Evolutionary conservation across 345 rosid genomes (phyloP), one percentile per base, ranked within the genome.

Genomic region (Pistacia atlantica): DNA sequence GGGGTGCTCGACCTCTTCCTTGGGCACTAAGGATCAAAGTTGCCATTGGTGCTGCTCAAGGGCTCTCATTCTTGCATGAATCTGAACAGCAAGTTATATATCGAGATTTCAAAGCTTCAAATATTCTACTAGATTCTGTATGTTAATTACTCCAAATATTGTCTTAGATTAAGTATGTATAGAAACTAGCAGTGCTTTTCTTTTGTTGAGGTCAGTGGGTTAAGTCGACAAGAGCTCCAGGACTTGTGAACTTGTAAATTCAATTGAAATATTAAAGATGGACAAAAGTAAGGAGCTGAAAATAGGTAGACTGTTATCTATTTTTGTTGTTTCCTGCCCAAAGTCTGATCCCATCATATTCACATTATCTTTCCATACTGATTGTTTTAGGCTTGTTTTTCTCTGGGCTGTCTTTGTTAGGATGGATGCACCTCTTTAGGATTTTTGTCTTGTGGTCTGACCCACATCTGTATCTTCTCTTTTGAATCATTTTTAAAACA

Each of bases 61-160:
- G 95, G 35, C 91, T 95, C 22, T 81, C 92, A 61, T 95, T 91
- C 73, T 80, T 92, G 73, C 97, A 95, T 11, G 90, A 91, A n/a
- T 84, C 83, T 3, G 85, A 91, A 22, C 87, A 84, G 42, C 89
- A 83, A 80, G 86, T 95, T 84, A 91, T 95, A 56, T 92, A 85
- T 73, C 91, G 97, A 61, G 97, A 95, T 87, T 90, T 95, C 54
- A 92, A 95, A 86, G 80, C 97, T 73, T 83, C 94, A 42, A 95
- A 95, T 82, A 85, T 95, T 71, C 90, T 95, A 18, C 83, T 92
- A 14, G 97, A 95, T 82, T 80, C 85, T 77, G 97, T 92, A 88
- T 35, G 86, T 72, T 38, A 11, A 57, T 75, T 45, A 8, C 5
- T 38, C 33, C 93, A 38, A 89, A 92, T 81, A 84, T 90, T 67